Base-by-base conservation (phyloP, 1,284 basidiomycete genomes). In the Pyrrhoderma lamaoense region DNA sequence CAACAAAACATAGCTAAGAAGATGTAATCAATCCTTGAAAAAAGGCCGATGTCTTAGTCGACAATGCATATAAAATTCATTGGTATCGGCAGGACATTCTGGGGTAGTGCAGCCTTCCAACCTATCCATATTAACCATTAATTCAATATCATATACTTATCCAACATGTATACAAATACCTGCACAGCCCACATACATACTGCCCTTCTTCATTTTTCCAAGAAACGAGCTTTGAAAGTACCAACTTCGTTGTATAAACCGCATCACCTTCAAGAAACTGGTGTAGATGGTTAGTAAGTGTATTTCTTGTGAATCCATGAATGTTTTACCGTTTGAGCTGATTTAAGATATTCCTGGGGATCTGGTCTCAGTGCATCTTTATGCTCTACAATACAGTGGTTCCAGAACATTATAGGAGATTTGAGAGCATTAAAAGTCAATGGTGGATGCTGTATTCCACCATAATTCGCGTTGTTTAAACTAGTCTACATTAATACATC, bases 331-430 rank as follows among this genome's bases (percentile, higher is more conserved):
- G n/a, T n/a, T n/a, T n/a, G n/a, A n/a, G n/a, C 45, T 11, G n/a
- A n/a, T 38, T 47, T 47, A 18, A 52, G 23, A 25, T 38, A 52
- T 16, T 25, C 34, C 8, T 47, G 42, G 19, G 47, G 31, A 35
- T 47, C 45, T 42, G 51, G 51, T 21, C 45, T 40, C 44, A 46
- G 36, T 1, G 38, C 52, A 42, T 16, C 16, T 16, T 40, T 45
- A 44, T 54, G 52, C 11, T 39, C 23, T 11, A 13, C 22, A 14
- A 45, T 19, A 40, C 52, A 54, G 37, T 54, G 52, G 5, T 46
- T 21, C 47, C 47, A 54, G 37, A 46, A 54, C 13, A 18, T 37
- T 19, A 23, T 38, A 8, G 52, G 44, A 42, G 40, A 42, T 14
- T 23, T 25, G 13, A 37, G 39, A 19, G 47, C 34, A 42, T 50